These are phyloP conservation scores for Macrotyloma uniflorum DNA, from an alignment of 306 rosid genomes.

Conservation along the genomic window DNA sequence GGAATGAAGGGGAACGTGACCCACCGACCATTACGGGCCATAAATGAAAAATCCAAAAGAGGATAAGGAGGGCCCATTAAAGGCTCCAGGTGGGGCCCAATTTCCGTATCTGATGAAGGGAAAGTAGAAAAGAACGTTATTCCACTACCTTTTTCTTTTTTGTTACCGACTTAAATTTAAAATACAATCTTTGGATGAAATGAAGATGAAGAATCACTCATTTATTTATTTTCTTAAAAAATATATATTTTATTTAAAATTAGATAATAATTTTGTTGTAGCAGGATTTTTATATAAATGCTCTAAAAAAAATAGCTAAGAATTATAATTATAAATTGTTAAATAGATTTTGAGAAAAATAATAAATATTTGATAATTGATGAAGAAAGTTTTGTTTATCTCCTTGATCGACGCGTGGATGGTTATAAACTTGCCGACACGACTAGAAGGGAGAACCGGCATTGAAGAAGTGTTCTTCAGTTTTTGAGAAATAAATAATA, in stretches of 20 bases:
- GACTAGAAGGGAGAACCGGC: background rate
- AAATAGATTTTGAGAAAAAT: too few relatives aligned
- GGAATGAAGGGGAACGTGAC: background rate
- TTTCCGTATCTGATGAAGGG: background rate
- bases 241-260: too few relatives aligned
- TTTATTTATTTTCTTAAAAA: background rate
- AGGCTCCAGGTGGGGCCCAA: background rate
- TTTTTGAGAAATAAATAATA: background rate
- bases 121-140: background rate
- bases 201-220: background rate
- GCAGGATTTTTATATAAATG: too few relatives aligned
- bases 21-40: constrained; percentile 33
- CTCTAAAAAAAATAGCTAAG: too few relatives aligned
- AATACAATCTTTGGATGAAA: background rate
- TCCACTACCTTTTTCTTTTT: background rate
- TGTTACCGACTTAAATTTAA: background rate
- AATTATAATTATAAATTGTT: too few relatives aligned
- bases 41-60: background rate
- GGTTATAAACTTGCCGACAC: constrained; percentile 48
- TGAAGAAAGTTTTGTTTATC: too few relatives aligned
- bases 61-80: constrained; percentile 17
- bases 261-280: too few relatives aligned
- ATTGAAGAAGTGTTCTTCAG: background rate
- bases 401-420: constrained; percentile 25
- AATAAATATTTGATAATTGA: too few relatives aligned